These are phyloP conservation scores for Urtica urens DNA, from an alignment of 306 rosid genomes.

Conservation along the genomic window DNA sequence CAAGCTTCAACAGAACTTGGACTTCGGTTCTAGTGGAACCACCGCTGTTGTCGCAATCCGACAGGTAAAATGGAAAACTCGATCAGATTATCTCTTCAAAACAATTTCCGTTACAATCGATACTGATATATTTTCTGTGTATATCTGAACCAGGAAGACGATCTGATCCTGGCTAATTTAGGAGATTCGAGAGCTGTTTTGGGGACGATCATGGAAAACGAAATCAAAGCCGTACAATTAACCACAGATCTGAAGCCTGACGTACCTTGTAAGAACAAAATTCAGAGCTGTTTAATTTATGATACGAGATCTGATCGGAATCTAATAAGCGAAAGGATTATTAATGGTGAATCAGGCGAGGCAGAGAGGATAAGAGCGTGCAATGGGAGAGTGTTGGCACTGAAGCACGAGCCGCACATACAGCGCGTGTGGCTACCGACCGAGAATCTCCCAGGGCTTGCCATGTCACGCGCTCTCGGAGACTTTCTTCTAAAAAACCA, in stretches of 20 bases:
- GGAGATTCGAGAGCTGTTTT: constrained; percentile 83
- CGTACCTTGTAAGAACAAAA: constrained; percentile 49
- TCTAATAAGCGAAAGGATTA: no score
- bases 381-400: constrained; percentile 49
- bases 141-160: constrained; percentile 36
- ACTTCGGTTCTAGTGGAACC: constrained; percentile 51
- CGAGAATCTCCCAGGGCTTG: constrained; percentile 49
- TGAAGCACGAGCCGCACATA: constrained; percentile 47
- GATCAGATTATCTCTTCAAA: background rate
- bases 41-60: constrained; percentile 51
- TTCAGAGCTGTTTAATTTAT: no score
- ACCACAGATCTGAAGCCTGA: constrained; percentile 71
- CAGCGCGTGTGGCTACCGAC: constrained; percentile 57
- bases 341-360: constrained; percentile 43
- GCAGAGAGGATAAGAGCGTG: constrained; percentile 44
- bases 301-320: no score
- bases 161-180: constrained; percentile 55
- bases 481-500: constrained; percentile 61
- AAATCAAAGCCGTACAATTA: constrained; percentile 41
- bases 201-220: constrained; percentile 39
- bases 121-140: background rate
- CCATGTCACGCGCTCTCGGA: constrained; percentile 81
- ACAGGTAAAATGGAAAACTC: constrained; percentile 30
- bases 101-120: no score
- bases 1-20: constrained; percentile 46